phyloP scores from a whole-genome alignment of 2,329 filamentous ascomycete genomes.

The Pestalotiopsis sp. region DNA sequence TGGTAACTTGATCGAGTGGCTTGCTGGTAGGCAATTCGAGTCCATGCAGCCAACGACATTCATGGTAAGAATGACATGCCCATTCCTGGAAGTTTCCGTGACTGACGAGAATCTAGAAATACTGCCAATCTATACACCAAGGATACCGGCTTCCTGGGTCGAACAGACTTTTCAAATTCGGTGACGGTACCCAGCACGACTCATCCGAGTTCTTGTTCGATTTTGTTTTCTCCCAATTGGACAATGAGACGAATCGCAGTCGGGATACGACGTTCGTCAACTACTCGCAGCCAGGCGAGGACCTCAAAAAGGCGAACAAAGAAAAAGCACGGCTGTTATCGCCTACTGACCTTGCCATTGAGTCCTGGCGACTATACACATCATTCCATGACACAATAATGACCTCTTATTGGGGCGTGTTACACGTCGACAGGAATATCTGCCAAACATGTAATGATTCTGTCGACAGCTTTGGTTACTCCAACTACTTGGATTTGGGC shows the following conservation, averaged over 20 bases:
- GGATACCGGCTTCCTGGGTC: conserved; percentile 23
- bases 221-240: conserved; percentile 79
- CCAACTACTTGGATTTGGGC: conserved; percentile 6
- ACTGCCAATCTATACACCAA: conserved; percentile 64
- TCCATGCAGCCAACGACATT: conserved; percentile 58
- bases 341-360: conserved; percentile 47
- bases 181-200: conserved; percentile 81
- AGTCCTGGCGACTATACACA: conserved; percentile 4
- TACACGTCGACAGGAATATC: conserved; percentile 5
- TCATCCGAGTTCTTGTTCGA: conserved; percentile 81
- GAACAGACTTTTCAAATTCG: conserved; percentile 53
- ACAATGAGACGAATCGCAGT: conserved; percentile 78
- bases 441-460: conserved; percentile 4
- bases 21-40: conserved; percentile 52
- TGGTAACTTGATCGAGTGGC: conserved; percentile 61
- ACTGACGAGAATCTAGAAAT: conserved; percentile 49
- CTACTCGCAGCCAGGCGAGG: conserved; percentile 15
- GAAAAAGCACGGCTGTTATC: conserved; percentile 64
- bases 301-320: conserved; percentile 28
- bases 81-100: neutral
- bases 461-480: conserved; percentile 1
- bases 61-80: conserved; percentile 48
- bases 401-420: conserved; percentile 4
- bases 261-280: conserved; percentile 31
- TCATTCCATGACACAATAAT: conserved; percentile 7